These are phyloP conservation scores for Xerocomus amazonicus DNA, from an alignment of 1,284 basidiomycete species.

Conservation along the genomic window DNA sequence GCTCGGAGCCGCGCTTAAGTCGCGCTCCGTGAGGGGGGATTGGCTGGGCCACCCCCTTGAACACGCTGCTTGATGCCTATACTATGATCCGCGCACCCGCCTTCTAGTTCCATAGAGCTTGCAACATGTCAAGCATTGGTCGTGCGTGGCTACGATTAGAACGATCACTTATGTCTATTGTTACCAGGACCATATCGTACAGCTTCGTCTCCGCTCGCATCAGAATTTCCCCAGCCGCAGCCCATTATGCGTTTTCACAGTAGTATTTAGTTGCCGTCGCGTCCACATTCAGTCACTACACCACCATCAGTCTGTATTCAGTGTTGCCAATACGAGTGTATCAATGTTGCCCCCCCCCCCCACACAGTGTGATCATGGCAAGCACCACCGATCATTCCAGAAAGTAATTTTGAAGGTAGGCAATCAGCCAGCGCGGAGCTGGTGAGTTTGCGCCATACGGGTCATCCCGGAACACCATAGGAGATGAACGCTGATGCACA, in stretches of 20 bases:
- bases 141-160: neutral
- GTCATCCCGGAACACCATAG: too few species aligned
- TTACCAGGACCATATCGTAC: conserved; percentile 9
- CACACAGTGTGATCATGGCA: too few species aligned
- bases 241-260: neutral
- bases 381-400: too few species aligned
- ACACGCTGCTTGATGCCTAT: neutral
- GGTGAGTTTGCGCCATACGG: too few species aligned
- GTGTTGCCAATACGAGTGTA: too few species aligned
- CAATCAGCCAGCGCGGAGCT: too few species aligned
- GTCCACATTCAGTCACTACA: neutral
- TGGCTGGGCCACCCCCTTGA: neutral
- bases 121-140: neutral
- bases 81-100: conserved; percentile 2
- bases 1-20: conserved; percentile 3
- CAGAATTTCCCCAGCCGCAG: conserved; percentile 8
- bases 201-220: conserved; percentile 3
- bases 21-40: neutral
- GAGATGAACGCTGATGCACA: too few species aligned
- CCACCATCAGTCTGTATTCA: neutral
- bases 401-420: too few species aligned
- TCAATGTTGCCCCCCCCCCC: too few species aligned
- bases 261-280: neutral
- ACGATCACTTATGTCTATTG: conserved; percentile 7
- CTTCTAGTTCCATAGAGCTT: neutral